Base-by-base conservation (phyloP, 1,284 basidiomycete species). In the Fomes fomentarius region DNA sequence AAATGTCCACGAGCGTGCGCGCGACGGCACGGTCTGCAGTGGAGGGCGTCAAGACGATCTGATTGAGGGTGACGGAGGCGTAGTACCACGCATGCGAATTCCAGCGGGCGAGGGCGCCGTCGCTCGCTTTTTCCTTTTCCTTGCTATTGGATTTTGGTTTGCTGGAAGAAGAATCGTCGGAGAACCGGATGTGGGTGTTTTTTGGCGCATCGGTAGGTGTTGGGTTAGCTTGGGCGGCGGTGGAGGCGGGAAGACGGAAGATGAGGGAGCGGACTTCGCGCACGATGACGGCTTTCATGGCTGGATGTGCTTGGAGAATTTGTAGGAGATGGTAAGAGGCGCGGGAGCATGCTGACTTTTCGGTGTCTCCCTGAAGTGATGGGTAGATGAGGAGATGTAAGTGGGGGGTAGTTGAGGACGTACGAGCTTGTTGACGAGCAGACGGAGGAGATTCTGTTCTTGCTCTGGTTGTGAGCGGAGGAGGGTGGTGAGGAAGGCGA, bases 401-500 rank as follows among this genome's bases (percentile, higher is more conserved):
- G 83, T 17, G 15, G 49, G 15, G 44, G 5, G 38, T 38, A 10
- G 24, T 15, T 14, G 25, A 35, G 24, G 11, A 75, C 85, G 51
- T 59, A 90, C 93, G 31, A 97, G 83, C 72, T 99, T 99, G 79
- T 98, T 98, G 43, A 95, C 93, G 15, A 98, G 85, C 7, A 99
- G 77, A 22, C 92, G 84, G 6, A 98, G 82, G 42, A 99, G 75
- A 73, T 98, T 99, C 66, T 98, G 94, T 70, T 99, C 97, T 72
- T 99, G 97, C 69, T 99, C 97, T 0, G 96, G 91, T 65, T 96
- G 96, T 59, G 91, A 91, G 22, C 86, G 83, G 8, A 99, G 83
- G 1, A 99, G 82, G 35, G 85, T 87, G 71, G 81, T 89, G 48
- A 93, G 86, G 58, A 94, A 79, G 22, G 79, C 59, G 15, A 74